These are phyloP conservation scores for Diaporthe vexans DNA, from an alignment of 2,329 filamentous ascomycete genomes.

Conservation along the genomic window DNA sequence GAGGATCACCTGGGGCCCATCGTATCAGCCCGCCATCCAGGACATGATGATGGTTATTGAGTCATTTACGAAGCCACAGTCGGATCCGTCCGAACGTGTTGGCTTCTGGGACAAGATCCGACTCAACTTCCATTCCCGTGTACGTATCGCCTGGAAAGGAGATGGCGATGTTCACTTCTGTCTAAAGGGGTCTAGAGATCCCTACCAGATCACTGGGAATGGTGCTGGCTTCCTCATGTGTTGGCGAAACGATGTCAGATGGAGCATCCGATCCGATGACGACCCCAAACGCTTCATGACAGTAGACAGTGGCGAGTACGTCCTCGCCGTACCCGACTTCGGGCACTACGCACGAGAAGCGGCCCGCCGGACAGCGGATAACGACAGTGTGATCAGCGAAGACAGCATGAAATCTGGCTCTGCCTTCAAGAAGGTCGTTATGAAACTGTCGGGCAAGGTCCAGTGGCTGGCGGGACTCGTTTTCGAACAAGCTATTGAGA, in stretches of 20 bases:
- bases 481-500: conserved; percentile 86
- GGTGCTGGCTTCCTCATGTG: conserved; percentile 98
- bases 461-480: conserved; percentile 92
- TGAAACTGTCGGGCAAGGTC: conserved; percentile 98
- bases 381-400: conserved; percentile 72
- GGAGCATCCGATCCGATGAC: conserved; percentile 86
- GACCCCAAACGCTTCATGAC: conserved; percentile 96
- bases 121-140: conserved; percentile 91
- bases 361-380: conserved; percentile 62
- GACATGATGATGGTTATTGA: conserved; percentile 99
- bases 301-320: conserved; percentile 94
- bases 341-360: conserved; percentile 86
- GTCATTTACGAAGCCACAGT: conserved; percentile 94
- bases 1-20: conserved; percentile 95
- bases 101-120: conserved; percentile 99
- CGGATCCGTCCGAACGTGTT: conserved; percentile 92
- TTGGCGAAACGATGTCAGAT: conserved; percentile 94
- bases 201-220: conserved; percentile 91
- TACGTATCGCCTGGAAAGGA: conserved; percentile 91
- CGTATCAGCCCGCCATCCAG: conserved; percentile 97
- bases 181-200: conserved; percentile 91
- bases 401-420: conserved; percentile 79
- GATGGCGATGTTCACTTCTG: conserved; percentile 96
- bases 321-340: conserved; percentile 94
- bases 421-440: conserved; percentile 97